Base-by-base conservation (phyloP, 805 yeast genomes). In the Soucietia sequanensis region DNA sequence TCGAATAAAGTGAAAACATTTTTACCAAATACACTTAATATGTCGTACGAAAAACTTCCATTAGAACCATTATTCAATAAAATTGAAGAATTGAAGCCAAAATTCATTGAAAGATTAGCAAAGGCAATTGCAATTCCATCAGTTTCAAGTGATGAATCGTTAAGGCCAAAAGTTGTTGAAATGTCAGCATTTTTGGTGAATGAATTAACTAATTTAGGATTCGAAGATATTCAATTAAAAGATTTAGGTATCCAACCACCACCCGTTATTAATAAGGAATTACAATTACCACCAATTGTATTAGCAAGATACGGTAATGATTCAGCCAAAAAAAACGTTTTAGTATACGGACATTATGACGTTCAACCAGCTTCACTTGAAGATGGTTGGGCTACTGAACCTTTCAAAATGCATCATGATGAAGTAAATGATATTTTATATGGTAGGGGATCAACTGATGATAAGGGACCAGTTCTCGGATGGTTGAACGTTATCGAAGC, bases 361-460 rank as follows among this genome's bases (percentile, higher is more conserved):
- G 99, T 93, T 43, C 99, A 93, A 70, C 99, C 99, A 8, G 99
- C 99, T 12, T 65, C 75, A 20, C 47, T 68, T 39, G 95, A 84
- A 50, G 99, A 93, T 58, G 99, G 99, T 25, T 93, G 99, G 99
- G 70, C 73, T 52, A 77, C 93, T 27, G 96, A 90, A 43, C 99
- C 99, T 7, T 93, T 93, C 65, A 70, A 66, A 37, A 67, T 93
- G 54, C 73, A 76, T 42, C 63, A 61, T 46, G 72, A 68, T 45
- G 66, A 70, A 32, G 86, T 81, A 56, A 77, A 78, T 46, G 82
- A 78, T 44, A 73, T 83, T 44, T 70, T 93, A 53, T 79, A 76
- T 52, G 99, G 97, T 31, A 80, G 99, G 64, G 99, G 99, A 28
- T 70, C 96, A 14, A 85, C 97, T 27, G 99, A 93, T 58, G 99